Evolutionary conservation across 2,329 filamentous ascomycete species (phyloP), one percentile per base, ranked within the genome.

Genomic region (Lachnellula arida): DNA sequence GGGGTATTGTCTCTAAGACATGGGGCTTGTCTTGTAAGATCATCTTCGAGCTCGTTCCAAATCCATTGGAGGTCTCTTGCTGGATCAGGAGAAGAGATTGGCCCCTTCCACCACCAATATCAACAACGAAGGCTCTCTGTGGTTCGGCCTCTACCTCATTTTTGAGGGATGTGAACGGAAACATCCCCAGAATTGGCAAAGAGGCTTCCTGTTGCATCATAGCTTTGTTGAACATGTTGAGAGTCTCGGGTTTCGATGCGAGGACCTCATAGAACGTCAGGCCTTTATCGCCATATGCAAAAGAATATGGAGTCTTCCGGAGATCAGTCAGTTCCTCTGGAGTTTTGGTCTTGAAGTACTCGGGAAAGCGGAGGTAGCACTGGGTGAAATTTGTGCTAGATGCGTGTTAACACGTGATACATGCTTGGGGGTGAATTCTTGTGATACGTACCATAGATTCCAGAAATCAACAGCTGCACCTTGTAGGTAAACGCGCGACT

Each of bases 21-120:
- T 68, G 66, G 72, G 58, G 50, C 17, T 62, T 46, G 25, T 68
- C 66, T 46, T 68, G 65, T 2, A 68, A 53, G 4, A 68, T 59
- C 34, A 68, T 54, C 32, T 52, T 58, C 22, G 54, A 15, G 6
- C 23, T 37, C 17, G 50, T 49, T 5, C 53, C 53, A 47, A 56
- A 60, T n/a, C 23, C 64, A 51, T 57, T 53, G 6, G 48, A 42
- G 15, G 49, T 56, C 32, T 54, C 61, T 17, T 59, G 56, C 22
- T 53, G 46, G 37, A 73, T 37, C 71, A 71, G 0, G 68, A 68
- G 56, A 3, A 62, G 47, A 17, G 57, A 55, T n/a, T 64, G 63
- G 6, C 64, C 62, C 49, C 51, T 54, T 32, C 64, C 57, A 23
- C 64, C 63, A 5, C 54, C 61, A 35, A 65, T 58, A 49, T 66